Conservation (phyloP, 371 early-diverging fungal genomes). For the Ordospora colligata region DNA sequence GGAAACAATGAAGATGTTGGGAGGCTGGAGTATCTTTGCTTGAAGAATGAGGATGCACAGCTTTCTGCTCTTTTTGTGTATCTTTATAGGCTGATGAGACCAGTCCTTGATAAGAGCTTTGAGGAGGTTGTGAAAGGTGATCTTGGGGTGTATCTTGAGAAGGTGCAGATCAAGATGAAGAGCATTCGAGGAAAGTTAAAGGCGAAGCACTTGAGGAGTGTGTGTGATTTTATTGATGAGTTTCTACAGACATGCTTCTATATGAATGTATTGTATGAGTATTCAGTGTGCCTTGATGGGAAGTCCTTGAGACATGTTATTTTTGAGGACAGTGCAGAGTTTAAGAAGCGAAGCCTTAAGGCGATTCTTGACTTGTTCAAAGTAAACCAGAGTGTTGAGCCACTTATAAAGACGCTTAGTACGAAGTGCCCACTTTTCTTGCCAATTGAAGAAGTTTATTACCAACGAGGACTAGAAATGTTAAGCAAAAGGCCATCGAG, state of each 20-base stretch:
- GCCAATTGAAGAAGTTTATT: slow-evolving; percentile 48
- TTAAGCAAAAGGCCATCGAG: slow-evolving; percentile 26
- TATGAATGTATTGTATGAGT: slow-evolving; percentile 18
- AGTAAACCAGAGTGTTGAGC: slow-evolving; percentile 29
- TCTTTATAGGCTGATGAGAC: slow-evolving; percentile 15
- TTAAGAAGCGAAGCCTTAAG: slow-evolving; percentile 36
- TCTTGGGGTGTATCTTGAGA: background rate
- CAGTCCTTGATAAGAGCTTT: background rate
- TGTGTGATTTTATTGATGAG: slow-evolving; percentile 14
- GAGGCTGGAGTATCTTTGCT: slow-evolving; percentile 39
- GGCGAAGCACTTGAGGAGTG: background rate
- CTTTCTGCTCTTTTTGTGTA: slow-evolving; percentile 34
- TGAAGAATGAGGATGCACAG: slow-evolving; percentile 35
- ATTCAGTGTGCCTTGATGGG: slow-evolving; percentile 3
- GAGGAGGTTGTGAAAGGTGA: slow-evolving; percentile 15
- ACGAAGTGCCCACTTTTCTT: slow-evolving; percentile 35
- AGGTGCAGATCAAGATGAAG: slow-evolving; percentile 12
- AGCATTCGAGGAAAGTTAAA: slow-evolving; percentile 21
- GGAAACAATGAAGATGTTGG: slow-evolving; percentile 24
- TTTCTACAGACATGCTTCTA: slow-evolving; percentile 35
- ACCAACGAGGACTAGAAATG: slow-evolving; percentile 39
- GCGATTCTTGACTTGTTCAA: slow-evolving; percentile 21
- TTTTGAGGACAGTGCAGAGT: slow-evolving; percentile 18
- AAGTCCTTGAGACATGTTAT: slow-evolving; percentile 13
- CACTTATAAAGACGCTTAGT: slow-evolving; percentile 32